phyloP scores from a whole-genome alignment of 192 early-diverging fungal genomes.

The Rhizophagus sp. region DNA sequence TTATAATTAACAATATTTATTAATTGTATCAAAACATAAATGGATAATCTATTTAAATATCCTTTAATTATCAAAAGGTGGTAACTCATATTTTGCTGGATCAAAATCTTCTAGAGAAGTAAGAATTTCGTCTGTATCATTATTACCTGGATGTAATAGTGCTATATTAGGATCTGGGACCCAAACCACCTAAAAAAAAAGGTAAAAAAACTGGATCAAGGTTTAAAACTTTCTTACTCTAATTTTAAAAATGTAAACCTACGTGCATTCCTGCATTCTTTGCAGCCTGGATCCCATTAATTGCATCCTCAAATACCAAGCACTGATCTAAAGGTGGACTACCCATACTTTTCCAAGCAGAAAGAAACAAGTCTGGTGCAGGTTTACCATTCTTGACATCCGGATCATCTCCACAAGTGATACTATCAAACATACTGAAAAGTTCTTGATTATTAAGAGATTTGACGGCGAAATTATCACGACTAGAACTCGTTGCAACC shows the following conservation, averaged over 20 bases:
- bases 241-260: constrained; percentile 3
- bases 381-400: constrained; percentile 82
- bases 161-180: constrained; percentile 76
- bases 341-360: constrained; percentile 44
- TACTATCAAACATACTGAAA: constrained; percentile 78
- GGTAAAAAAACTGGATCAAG: too few relatives aligned
- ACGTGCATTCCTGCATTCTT: constrained; percentile 79
- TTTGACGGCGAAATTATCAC: constrained; percentile 76
- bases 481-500: constrained; percentile 82
- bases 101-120: constrained; percentile 67
- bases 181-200: constrained; percentile 56
- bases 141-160: constrained; percentile 40
- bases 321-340: constrained; percentile 53
- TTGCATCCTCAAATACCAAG: constrained; percentile 94
- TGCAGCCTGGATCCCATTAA: constrained; percentile 80
- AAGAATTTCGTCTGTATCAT: constrained; percentile 59
- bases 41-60: too few relatives aligned
- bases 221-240: too few relatives aligned
- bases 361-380: constrained; percentile 86
- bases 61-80: constrained; percentile 36
- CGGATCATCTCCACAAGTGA: constrained; percentile 89
- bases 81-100: constrained; percentile 63
- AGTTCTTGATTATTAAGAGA: constrained; percentile 65
- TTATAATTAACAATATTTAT: too few relatives aligned
- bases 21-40: too few relatives aligned